Conservation (phyloP, 2,329 filamentous ascomycete genomes). For the Cryoendolithus antarcticus region DNA sequence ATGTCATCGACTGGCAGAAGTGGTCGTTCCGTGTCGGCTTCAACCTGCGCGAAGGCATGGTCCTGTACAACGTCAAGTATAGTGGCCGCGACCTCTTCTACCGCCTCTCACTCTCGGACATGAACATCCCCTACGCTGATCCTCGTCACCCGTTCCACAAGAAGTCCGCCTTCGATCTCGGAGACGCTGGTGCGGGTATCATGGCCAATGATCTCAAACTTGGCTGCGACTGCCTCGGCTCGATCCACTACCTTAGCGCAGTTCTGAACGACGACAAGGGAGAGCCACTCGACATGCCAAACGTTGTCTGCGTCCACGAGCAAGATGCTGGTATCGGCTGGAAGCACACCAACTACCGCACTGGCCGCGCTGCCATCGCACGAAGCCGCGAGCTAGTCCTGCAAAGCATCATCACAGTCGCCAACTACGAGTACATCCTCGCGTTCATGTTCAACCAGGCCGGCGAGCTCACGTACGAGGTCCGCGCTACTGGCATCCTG, state of each 20-base stretch:
- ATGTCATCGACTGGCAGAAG: conserved; percentile 41
- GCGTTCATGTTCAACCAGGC: conserved; percentile 53
- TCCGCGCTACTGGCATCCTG: conserved; percentile 55
- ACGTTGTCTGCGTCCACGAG: conserved; percentile 58
- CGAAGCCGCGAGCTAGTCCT: conserved; percentile 51
- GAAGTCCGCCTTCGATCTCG: conserved; percentile 62
- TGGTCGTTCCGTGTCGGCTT: conserved; percentile 54
- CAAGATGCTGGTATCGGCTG: conserved; percentile 57
- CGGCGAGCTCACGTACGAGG: conserved; percentile 49
- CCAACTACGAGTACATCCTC: conserved; percentile 61
- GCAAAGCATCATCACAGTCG: conserved; percentile 56
- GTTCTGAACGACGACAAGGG: conserved; percentile 43
- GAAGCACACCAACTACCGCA: conserved; percentile 61
- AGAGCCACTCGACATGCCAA: conserved; percentile 40
- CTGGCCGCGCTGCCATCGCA: conserved; percentile 48
- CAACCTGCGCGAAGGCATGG: conserved; percentile 57
- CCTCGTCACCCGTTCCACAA: conserved; percentile 53
- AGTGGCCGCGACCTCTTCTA: conserved; percentile 54
- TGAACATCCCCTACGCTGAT: conserved; percentile 50
- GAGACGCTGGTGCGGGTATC: conserved; percentile 54
- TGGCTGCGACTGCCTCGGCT: conserved; percentile 55
- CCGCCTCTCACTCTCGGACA: conserved; percentile 55
- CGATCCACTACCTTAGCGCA: conserved; percentile 43
- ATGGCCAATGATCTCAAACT: conserved; percentile 56
- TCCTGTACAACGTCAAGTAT: conserved; percentile 58